phyloP scores from a whole-genome alignment of 2,329 filamentous ascomycete genomes.

The Venturia oleaginea region DNA sequence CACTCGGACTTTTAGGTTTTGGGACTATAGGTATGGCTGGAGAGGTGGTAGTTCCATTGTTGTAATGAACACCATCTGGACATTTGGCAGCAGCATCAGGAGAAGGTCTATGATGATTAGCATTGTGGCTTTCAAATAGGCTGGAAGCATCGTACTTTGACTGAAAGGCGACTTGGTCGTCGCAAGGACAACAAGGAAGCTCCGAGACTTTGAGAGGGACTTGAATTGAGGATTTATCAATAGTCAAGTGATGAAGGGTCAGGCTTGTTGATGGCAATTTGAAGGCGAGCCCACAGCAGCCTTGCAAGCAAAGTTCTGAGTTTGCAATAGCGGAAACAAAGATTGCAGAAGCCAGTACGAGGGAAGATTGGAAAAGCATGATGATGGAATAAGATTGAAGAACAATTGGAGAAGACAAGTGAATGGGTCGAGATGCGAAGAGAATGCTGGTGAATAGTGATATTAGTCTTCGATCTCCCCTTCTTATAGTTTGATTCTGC shows the following conservation, averaged over 20 bases:
- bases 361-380: background rate
- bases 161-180: background rate
- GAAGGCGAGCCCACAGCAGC: background rate
- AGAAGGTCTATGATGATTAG: background rate
- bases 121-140: background rate
- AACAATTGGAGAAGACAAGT: background rate
- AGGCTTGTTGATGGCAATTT: background rate
- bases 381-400: background rate
- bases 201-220: background rate
- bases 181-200: background rate
- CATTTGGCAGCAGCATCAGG: no score
- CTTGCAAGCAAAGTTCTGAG: background rate
- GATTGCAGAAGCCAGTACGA: background rate
- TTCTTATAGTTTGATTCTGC: background rate
- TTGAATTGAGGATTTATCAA: slow-evolving; percentile 25
- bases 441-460: background rate
- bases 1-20: background rate
- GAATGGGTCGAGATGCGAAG: background rate
- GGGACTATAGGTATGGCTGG: background rate
- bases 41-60: background rate
- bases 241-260: background rate
- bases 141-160: background rate
- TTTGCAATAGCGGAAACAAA: background rate
- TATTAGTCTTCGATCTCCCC: background rate
- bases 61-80: background rate